A percentile compares a stretch with the other conserved stretches of the same genome.
These are phyloP conservation scores for Ophiosphaerella korrae DNA, from an alignment of 2,329 filamentous ascomycete genomes.

Conservation along the genomic window DNA sequence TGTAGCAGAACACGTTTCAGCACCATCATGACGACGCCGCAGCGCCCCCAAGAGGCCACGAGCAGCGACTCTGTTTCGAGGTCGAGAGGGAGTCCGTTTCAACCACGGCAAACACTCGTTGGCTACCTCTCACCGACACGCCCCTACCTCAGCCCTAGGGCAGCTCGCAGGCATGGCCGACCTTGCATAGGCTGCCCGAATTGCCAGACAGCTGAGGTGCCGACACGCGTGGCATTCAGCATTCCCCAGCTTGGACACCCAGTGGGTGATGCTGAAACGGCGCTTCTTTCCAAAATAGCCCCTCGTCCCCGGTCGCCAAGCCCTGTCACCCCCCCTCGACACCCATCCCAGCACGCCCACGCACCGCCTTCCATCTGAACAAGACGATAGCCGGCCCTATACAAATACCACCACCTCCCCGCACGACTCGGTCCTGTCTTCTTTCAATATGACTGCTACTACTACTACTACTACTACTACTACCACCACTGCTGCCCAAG, in stretches of 20 bases:
- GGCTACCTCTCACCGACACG: slow-evolving; percentile 16
- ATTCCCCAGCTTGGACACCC: slow-evolving; percentile 3
- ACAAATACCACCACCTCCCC: slow-evolving; percentile 31
- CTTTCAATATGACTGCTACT: slow-evolving; percentile 48
- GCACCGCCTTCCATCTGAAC: slow-evolving; percentile 10
- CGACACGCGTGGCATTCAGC: neutral
- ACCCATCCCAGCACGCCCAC: slow-evolving; percentile 2
- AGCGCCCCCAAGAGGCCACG: slow-evolving; percentile 11
- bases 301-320: slow-evolving; percentile 14
- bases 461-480: slow-evolving; percentile 41
- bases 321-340: slow-evolving; percentile 16
- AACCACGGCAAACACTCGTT: slow-evolving; percentile 15
- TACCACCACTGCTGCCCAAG: slow-evolving; percentile 52
- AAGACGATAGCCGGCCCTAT: slow-evolving; percentile 8
- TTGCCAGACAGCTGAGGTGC: neutral
- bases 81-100: slow-evolving; percentile 19
- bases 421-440: slow-evolving; percentile 13
- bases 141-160: slow-evolving; percentile 25
- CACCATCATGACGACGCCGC: slow-evolving; percentile 1
- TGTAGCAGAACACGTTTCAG: slow-evolving; percentile 25
- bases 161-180: slow-evolving; percentile 6
- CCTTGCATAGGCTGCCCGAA: slow-evolving; percentile 1
- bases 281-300: slow-evolving; percentile 14
- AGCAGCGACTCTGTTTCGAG: slow-evolving; percentile 29
- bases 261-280: slow-evolving; percentile 11